A percentile compares a stretch with the other conserved stretches of the same genome.
Evolutionary conservation across 495 filamentous ascomycete genomes (phyloP).

Genomic region (Cladorrhinum samala): DNA sequence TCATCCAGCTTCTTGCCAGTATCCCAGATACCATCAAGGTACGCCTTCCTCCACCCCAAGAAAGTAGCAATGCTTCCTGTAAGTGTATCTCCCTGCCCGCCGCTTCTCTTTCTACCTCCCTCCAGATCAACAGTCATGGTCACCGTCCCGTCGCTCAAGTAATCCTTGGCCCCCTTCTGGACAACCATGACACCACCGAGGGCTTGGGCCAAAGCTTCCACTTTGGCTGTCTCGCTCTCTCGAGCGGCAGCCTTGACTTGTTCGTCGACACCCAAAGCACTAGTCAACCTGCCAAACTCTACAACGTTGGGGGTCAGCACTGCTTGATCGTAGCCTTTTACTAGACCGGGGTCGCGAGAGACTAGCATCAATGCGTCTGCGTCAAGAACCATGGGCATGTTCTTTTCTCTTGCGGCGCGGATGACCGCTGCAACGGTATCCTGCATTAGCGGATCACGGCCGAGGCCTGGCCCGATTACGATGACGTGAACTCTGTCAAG

Average conservation of each 20-base stretch:
- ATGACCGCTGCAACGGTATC: slow-evolving; percentile 78
- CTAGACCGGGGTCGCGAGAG: slow-evolving; percentile 65
- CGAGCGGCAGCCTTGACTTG: slow-evolving; percentile 34
- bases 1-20: slow-evolving; percentile 46
- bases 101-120: slow-evolving; percentile 83
- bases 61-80: slow-evolving; percentile 86
- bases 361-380: slow-evolving; percentile 83
- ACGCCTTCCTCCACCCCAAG: slow-evolving; percentile 79
- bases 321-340: slow-evolving; percentile 74
- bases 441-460: slow-evolving; percentile 83
- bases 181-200: slow-evolving; percentile 86
- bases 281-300: slow-evolving; percentile 78
- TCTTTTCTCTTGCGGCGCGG: slow-evolving; percentile 62
- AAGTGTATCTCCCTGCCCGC: slow-evolving; percentile 92
- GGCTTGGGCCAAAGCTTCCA: slow-evolving; percentile 64
- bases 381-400: slow-evolving; percentile 82
- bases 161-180: slow-evolving; percentile 82
- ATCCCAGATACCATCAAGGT: slow-evolving; percentile 79
- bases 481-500: slow-evolving; percentile 82
- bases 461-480: slow-evolving; percentile 89
- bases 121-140: slow-evolving; percentile 66
- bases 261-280: slow-evolving; percentile 52
- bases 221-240: slow-evolving; percentile 47
- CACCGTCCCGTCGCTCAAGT: slow-evolving; percentile 73
- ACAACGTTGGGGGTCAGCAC: slow-evolving; percentile 93